Base-by-base conservation (phyloP, 1,284 basidiomycete genomes). In the Pholiota adiposa region DNA sequence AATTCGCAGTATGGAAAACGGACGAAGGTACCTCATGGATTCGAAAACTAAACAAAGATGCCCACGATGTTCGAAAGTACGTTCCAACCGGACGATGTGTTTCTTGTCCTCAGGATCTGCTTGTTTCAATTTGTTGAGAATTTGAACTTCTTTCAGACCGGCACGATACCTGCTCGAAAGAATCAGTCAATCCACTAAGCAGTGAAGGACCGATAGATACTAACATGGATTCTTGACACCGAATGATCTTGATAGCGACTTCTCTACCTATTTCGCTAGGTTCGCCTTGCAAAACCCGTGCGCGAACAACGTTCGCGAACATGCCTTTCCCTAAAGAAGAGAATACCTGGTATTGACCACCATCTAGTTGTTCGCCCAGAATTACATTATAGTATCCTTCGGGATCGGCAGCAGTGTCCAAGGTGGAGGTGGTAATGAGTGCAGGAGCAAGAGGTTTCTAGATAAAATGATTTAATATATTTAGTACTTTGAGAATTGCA, bases 11-110 rank as follows among this genome's bases (percentile, higher is more conserved):
- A 54, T 60, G 38, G 43, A 46, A 2, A 1, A 21, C 44, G 62
- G 62, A 34, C 67, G 51, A 36, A 27, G 53, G 72, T 56, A 95
- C 94, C 92, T 96, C 70, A 98, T 73, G 38, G 87, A 91, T 75
- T 99, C 97, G 63, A 98, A 99, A 6, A 99, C 97, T 55, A 99
- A 83, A 70, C 97, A 99, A 4, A 98, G 79, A 75, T 99, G 97
- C 0, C 97, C 96, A 43, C 95, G 89, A 74, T 98, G 96, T 73
- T 98, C 97, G 74, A 99, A 99, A 3, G 94, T 96, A 55, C 93
- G 80, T 66, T 97, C 92, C 41, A 99, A 80, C 12, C 95, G 86
- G 16, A 99, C 90, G 25, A 99, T 78, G 73, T 99, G 97, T 72
- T 97, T 97, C 78, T 94, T 97, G 77, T 99, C 97, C 25, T 97